Conservation (phyloP, 768 basidiomycete genomes). For the Mycena rosella region DNA sequence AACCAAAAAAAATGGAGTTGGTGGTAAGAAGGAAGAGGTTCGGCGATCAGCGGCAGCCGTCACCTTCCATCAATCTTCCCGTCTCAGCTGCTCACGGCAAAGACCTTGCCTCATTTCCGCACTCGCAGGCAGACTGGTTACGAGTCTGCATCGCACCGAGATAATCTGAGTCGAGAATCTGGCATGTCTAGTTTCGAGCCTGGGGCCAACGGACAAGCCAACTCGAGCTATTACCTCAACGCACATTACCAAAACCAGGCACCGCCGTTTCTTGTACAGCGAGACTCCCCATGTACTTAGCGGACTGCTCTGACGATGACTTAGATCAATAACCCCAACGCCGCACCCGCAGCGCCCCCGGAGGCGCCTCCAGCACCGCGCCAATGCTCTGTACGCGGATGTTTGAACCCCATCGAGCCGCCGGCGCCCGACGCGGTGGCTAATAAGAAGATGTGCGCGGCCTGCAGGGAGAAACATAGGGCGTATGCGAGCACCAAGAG, state of each 20-base stretch:
- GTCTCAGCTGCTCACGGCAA: no score
- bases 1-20: no score
- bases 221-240: conserved; percentile 11
- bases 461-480: conserved; percentile 63
- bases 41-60: no score
- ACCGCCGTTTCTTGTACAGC: conserved; percentile 3
- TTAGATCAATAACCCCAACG: not conserved
- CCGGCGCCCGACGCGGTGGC: conserved; percentile 34
- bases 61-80: no score
- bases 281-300: no score
- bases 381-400: conserved; percentile 61
- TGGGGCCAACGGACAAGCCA: not conserved
- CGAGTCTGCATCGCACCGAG: no score
- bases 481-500: conserved; percentile 65
- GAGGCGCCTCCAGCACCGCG: not conserved
- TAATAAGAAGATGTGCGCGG: conserved; percentile 65
- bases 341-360: not conserved
- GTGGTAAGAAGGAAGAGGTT: no score
- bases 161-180: no score
- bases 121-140: no score
- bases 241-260: conserved; percentile 6
- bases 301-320: not conserved
- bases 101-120: no score
- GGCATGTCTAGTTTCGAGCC: not conserved
- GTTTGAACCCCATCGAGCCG: conserved; percentile 47